Base-by-base conservation (phyloP, 805 yeast species). In the Cyberlindnera euphorbiiphila region DNA sequence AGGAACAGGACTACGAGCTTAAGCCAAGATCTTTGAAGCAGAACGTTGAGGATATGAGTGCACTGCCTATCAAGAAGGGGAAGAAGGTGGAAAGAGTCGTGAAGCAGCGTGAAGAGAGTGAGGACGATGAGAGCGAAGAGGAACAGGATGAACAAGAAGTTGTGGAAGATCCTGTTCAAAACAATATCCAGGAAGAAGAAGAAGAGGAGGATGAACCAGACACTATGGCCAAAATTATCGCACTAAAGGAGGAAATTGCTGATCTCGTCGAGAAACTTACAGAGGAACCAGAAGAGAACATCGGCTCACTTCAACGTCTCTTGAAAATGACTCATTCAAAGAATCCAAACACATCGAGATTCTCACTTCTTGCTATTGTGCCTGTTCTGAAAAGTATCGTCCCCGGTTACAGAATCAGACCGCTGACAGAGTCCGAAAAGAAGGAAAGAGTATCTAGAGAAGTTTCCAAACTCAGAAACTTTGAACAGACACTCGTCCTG, bases 281-380 rank as follows among this genome's bases (percentile, higher is more conserved):
- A 51, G 95, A 88, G 56, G 85, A 86, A 41, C 96, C 98, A 6
- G 98, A 93, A 59, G 95, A 86, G 53, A 75, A 89, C 52, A 69
- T 82, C 7, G 56, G 73, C 11, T 66, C 77, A 20, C 65, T 89
- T 10, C 71, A 83, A 2, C 75, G 89, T 55, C 67, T 85, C 34
- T 65, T 85, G 36, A 76, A 72, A 49, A 82, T 84, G 87, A 69
- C 85, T 0, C 71, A 66, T 40, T 81, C 93, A 2, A 73, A 71
- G 48, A 79, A 82, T 48, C 66, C 74, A 38, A 81, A 72, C 52
- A 78, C 85, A 3, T 65, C 78, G 25, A 83, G 84, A 59, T 67
- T 88, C 37, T 74, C 96, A 1, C 64, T 88, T 43, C 64, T 87
- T 45, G 81, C 98, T 0, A 69, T 89, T 43, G 81, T 87, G 3